Evolutionary conservation across 371 early-diverging fungal genomes (phyloP).

Genomic region (Apophysomyces variabilis): DNA sequence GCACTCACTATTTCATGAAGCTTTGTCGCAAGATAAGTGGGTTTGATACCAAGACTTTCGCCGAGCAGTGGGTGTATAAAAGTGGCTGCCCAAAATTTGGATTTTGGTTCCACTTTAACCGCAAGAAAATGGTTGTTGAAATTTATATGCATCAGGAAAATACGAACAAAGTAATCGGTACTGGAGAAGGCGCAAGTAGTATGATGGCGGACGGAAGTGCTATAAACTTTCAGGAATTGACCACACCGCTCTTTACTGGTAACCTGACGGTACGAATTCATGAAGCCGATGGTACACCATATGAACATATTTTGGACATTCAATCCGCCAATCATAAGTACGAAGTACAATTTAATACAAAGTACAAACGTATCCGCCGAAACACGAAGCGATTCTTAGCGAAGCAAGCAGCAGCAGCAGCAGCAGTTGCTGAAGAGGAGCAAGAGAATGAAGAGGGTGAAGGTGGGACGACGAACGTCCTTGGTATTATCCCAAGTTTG

Average conservation of each 20-base stretch:
- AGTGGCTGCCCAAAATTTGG: constrained; percentile 88
- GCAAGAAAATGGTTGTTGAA: constrained; percentile 94
- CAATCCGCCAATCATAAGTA: constrained; percentile 75
- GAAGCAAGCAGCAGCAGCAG: constrained; percentile 79
- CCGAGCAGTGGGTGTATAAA: constrained; percentile 93
- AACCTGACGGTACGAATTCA: constrained; percentile 90
- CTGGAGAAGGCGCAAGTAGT: constrained; percentile 7
- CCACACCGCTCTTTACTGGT: constrained; percentile 68
- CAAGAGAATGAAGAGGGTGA: constrained; percentile 62
- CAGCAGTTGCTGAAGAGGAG: constrained; percentile 77
- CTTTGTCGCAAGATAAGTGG: constrained; percentile 82
- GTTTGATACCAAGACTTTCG: constrained; percentile 79
- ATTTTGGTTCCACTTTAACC: constrained; percentile 82
- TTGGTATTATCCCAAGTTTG: constrained; percentile 55
- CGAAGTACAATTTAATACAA: constrained; percentile 94
- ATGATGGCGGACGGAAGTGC: constrained; percentile 19
- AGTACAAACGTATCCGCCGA: constrained; percentile 92
- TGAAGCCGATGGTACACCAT: constrained; percentile 93
- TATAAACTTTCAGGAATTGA: constrained; percentile 32
- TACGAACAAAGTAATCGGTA: constrained; percentile 54
- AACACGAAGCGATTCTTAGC: constrained; percentile 82
- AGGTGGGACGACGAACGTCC: constrained; percentile 47
- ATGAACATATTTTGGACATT: constrained; percentile 91
- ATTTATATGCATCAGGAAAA: constrained; percentile 84
- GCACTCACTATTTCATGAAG: constrained; percentile 82